These are phyloP conservation scores for Saccharum spontaneum DNA, from an alignment of 176 grass and related monocot genomes.

Conservation along the genomic window DNA sequence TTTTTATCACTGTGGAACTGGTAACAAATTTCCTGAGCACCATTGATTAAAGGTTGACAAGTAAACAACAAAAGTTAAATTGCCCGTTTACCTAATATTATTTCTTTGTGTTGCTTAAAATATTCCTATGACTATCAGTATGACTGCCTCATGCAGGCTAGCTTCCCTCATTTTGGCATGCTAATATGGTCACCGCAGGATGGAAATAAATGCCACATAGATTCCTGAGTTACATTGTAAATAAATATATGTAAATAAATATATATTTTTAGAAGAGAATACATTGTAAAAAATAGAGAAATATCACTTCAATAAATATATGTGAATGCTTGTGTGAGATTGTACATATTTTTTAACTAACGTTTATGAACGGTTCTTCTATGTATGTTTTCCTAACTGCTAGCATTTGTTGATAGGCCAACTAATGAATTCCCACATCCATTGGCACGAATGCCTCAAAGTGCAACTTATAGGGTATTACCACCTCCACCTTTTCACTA, in stretches of 20 bases:
- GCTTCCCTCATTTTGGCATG: not conserved
- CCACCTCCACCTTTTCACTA: conserved; percentile 15
- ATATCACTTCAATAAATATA: not conserved
- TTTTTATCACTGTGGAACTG: not conserved
- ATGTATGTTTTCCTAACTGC: conserved; percentile 52
- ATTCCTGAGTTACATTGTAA: conserved; percentile 16
- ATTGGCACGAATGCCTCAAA: conserved; percentile 84
- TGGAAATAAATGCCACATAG: not conserved
- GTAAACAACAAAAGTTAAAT: not conserved
- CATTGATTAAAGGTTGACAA: not conserved
- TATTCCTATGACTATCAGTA: not conserved
- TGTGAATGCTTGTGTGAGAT: conserved; percentile 2
- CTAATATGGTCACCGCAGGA: not conserved
- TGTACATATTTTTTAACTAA: not conserved
- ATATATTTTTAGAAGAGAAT: not conserved
- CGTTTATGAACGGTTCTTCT: not conserved
- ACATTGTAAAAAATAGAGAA: conserved; percentile 12
- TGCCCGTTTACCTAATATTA: not conserved
- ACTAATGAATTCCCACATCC: conserved; percentile 99
- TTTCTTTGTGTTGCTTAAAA: not conserved
- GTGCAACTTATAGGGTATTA: conserved; percentile 78
- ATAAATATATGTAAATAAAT: too few relatives aligned
- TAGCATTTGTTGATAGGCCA: conserved; percentile 89
- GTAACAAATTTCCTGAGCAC: conserved; percentile 1
- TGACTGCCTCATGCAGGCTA: not conserved